Percentiles rank a stretch among this genome's conserved stretches.
Conservation (phyloP, 495 filamentous ascomycete species). For the Penicillium riverlandense region DNA sequence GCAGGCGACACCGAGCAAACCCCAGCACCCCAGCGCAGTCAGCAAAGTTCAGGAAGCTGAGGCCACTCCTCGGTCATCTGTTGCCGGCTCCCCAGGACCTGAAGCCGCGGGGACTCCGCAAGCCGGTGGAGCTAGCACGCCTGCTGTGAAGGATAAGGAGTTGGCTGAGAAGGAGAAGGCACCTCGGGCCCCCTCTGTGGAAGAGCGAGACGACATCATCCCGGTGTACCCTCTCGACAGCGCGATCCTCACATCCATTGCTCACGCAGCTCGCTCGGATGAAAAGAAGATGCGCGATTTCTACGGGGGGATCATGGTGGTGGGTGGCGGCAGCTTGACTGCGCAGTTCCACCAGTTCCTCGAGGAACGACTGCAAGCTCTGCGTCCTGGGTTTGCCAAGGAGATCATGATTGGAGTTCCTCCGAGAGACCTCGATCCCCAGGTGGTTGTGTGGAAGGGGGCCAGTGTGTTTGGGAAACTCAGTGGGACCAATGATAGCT, state of each 20-base stretch:
- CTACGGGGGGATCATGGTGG: slow-evolving; percentile 88
- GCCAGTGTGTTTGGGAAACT: slow-evolving; percentile 96
- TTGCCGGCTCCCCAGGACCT: slow-evolving; percentile 77
- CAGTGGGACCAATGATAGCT: slow-evolving; percentile 78
- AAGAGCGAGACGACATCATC: slow-evolving; percentile 73
- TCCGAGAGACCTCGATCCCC: slow-evolving; percentile 86
- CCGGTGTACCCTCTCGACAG: slow-evolving; percentile 78
- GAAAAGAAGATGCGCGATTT: slow-evolving; percentile 91
- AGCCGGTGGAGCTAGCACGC: slow-evolving; percentile 39
- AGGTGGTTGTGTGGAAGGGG: slow-evolving; percentile 96
- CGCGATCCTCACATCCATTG: slow-evolving; percentile 81
- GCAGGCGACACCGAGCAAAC: slow-evolving; percentile 34
- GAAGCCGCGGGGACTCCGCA: slow-evolving; percentile 64
- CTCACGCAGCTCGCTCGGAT: slow-evolving; percentile 77
- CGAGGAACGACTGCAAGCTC: slow-evolving; percentile 67
- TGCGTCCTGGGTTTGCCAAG: slow-evolving; percentile 64
- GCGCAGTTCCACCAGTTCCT: slow-evolving; percentile 67
- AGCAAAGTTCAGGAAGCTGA: slow-evolving; percentile 49
- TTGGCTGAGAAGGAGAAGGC: slow-evolving; percentile 4
- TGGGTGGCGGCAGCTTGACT: slow-evolving; percentile 82
- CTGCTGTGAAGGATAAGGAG: slow-evolving; percentile 17
- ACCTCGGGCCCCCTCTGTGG: slow-evolving; percentile 35
- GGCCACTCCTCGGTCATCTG: slow-evolving; percentile 73
- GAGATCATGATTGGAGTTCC: slow-evolving; percentile 84
- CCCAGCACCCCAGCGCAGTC: slow-evolving; percentile 32